These are phyloP conservation scores for Euclidium syriacum DNA, from an alignment of 345 rosid species.

Conservation along the genomic window DNA sequence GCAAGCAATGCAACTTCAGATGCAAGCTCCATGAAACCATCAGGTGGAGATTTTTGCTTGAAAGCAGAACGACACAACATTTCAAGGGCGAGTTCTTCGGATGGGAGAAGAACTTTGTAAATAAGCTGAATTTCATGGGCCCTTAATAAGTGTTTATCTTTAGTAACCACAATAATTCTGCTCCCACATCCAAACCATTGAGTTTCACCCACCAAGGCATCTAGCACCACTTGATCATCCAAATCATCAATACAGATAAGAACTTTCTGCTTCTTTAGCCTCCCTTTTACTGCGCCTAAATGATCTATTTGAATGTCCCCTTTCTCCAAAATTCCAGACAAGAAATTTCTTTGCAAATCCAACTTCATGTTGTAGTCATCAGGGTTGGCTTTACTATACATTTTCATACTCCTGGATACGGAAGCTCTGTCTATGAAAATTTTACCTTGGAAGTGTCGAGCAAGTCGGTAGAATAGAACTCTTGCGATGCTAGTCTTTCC, in stretches of 20 bases:
- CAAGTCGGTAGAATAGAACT: background rate
- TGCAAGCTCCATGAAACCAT: background rate
- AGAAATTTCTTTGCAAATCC: background rate
- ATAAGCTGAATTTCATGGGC: background rate
- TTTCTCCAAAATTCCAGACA: background rate
- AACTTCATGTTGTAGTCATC: background rate
- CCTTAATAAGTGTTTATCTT: conserved; percentile 21
- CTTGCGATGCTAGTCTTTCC: conserved; percentile 3
- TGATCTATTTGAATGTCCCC: background rate
- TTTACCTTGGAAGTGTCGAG: background rate
- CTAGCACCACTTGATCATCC: conserved; percentile 29
- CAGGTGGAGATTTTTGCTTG: background rate
- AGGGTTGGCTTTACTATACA: no score
- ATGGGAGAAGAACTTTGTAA: background rate
- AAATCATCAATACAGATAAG: conserved; percentile 49
- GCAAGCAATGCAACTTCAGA: background rate
- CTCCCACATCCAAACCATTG: conserved; percentile 43
- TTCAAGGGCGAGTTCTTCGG: background rate
- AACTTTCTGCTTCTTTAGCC: conserved; percentile 9
- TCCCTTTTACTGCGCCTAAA: background rate
- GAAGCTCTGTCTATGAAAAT: background rate
- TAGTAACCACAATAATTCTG: conserved; percentile 46
- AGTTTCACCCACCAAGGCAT: conserved; percentile 33
- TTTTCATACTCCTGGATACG: background rate
- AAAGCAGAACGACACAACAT: conserved; percentile 13